Conservation (phyloP, 2,329 filamentous ascomycete species). For the Claviceps pazoutovae region DNA sequence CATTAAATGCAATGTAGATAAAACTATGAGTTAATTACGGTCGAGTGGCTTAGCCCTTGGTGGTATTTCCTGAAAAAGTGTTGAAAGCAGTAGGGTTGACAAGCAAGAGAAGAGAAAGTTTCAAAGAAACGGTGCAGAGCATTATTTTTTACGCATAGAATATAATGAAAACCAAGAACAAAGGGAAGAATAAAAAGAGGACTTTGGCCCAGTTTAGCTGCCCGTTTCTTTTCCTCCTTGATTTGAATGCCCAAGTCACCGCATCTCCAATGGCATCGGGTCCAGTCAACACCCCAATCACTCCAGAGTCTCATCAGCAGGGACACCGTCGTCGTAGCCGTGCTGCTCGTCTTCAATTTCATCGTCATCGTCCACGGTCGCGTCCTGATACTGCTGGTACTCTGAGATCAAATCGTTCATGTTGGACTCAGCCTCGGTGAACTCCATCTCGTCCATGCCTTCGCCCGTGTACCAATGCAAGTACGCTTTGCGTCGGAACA, state of each 20-base stretch:
- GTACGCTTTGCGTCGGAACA: constrained; percentile 99
- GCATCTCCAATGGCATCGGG: not conserved
- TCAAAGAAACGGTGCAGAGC: not conserved
- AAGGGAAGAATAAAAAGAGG: not conserved
- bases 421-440: constrained; percentile 99
- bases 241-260: not conserved
- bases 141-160: not conserved
- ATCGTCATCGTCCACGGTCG: constrained; percentile 88
- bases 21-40: not conserved
- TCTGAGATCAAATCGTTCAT: constrained; percentile 99
- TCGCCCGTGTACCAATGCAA: constrained; percentile 99
- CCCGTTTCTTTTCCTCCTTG: not conserved
- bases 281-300: not conserved
- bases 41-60: not conserved
- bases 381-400: constrained; percentile 99
- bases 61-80: not conserved
- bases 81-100: not conserved
- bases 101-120: not conserved
- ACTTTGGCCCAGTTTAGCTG: not conserved
- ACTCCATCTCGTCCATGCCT: constrained; percentile 99
- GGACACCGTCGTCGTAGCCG: constrained; percentile 50
- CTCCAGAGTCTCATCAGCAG: constrained; percentile 39
- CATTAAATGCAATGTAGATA: not conserved
- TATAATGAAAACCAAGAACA: not conserved
- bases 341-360: constrained; percentile 81